Evolutionary conservation across 768 basidiomycete genomes (phyloP), one percentile per base, ranked within the genome.

Genomic region (Boletus bicolor): DNA sequence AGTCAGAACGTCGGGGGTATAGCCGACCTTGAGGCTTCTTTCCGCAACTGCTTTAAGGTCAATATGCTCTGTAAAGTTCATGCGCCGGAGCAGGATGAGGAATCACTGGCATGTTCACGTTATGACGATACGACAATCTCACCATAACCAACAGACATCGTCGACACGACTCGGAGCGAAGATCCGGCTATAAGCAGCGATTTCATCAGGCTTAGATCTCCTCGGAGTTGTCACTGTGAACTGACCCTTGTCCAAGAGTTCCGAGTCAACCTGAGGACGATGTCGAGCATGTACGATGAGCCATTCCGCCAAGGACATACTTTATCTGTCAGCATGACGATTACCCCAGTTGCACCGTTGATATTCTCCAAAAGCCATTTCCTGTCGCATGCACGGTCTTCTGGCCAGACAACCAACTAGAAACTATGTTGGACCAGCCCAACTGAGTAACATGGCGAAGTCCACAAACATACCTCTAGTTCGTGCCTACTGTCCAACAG

Each of bases 101-200:
- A 35, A 26, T 14, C 1, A 24, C 21, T 24, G 21, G 21, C 21
- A 2, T 7, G 35, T 41, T 17, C 21, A 2, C 7, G 35, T 41
- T 17, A 15, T 5, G 43, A 28, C 17, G 47, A 41, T 44, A 14
- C 14, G 39, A 14, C 21, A 41, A 19, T 59, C 79, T 53, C 55
- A 90, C 91, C 90, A 65, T 87, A 90, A 44, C 92, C 93, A 19
- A 94, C 92, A 17, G 91, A 93, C 85, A 96, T 90, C 0, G 95
- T 97, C 1, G 94, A 96, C 3, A 97, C 81, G n/a, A 91, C 86
- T 43, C 81, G 82, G 9, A 99, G 77, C 47, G 69, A 76, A 0
- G 87, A 76, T 4, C 93, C 93, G 59, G 92, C 92, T 87, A 61
- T 3, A 44, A 45, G 30, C 41, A n/a, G 5, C 15, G n/a, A 55